Conservation (phyloP, 495 filamentous ascomycete species). For the Trichoderma virens region DNA sequence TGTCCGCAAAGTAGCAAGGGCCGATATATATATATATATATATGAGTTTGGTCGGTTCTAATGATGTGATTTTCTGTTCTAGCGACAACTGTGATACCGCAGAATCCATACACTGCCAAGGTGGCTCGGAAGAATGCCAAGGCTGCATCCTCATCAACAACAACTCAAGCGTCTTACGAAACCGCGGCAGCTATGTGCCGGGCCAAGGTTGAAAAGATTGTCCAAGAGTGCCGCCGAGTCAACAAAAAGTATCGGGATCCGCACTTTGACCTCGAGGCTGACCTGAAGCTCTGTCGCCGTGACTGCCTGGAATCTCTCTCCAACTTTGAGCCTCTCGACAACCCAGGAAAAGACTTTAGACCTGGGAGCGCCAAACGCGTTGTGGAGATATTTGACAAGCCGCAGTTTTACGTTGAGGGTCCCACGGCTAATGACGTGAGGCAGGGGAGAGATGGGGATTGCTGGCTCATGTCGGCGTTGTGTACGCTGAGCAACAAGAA, state of each 20-base stretch:
- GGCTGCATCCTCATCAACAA: slow-evolving; percentile 18
- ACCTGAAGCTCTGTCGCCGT: slow-evolving; percentile 54
- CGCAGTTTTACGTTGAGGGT: slow-evolving; percentile 78
- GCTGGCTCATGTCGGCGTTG: slow-evolving; percentile 85
- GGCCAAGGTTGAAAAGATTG: slow-evolving; percentile 72
- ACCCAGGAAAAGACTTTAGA: slow-evolving; percentile 28
- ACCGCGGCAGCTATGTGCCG: slow-evolving; percentile 62
- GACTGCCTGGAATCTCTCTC: slow-evolving; percentile 58
- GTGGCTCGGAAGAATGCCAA: slow-evolving; percentile 52
- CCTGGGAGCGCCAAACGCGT: slow-evolving; percentile 61
- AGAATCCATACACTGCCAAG: slow-evolving; percentile 61
- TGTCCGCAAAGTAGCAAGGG: too few relatives aligned
- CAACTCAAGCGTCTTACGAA: slow-evolving; percentile 58
- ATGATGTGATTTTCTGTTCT: slow-evolving; percentile 17
- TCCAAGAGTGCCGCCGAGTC: slow-evolving; percentile 69
- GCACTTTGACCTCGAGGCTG: slow-evolving; percentile 80
- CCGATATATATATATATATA: too few relatives aligned
- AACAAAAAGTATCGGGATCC: slow-evolving; percentile 89
- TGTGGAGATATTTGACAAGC: slow-evolving; percentile 78
- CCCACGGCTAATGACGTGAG: slow-evolving; percentile 76
- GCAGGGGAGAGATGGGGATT: slow-evolving; percentile 75
- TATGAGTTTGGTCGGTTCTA: not conserved
- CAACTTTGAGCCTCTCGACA: slow-evolving; percentile 23
- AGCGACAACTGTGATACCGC: slow-evolving; percentile 65
- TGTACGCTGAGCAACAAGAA: slow-evolving; percentile 76